Conservation (phyloP, 768 basidiomycete genomes). For the Collybia sp. region DNA sequence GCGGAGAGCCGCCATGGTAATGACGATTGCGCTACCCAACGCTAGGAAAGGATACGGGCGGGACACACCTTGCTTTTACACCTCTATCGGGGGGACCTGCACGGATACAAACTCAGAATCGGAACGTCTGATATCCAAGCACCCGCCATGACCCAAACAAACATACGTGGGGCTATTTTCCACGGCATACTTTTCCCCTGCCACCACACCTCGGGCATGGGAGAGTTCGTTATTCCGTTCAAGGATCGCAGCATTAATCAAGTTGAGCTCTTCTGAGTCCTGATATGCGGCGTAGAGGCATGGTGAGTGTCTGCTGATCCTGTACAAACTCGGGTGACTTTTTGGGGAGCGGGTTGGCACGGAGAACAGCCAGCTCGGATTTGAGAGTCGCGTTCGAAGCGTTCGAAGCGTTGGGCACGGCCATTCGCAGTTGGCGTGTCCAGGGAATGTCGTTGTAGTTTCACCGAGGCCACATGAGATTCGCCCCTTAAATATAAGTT, state of each 20-base stretch:
- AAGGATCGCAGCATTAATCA: conserved; percentile 53
- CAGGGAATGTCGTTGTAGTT: conserved; percentile 59
- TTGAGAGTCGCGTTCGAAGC: conserved; percentile 50
- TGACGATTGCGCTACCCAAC: too few relatives aligned
- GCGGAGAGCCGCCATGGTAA: too few relatives aligned
- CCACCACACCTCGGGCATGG: conserved; percentile 34
- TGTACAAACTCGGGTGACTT: conserved; percentile 19
- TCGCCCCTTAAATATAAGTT: conserved; percentile 53
- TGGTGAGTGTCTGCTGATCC: conserved; percentile 48
- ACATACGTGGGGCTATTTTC: too few relatives aligned
- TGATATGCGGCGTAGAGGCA: conserved; percentile 62
- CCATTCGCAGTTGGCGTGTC: conserved; percentile 46
- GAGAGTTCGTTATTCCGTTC: conserved; percentile 44
- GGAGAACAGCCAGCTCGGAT: conserved; percentile 53
- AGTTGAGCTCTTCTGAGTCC: conserved; percentile 64
- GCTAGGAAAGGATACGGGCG: too few relatives aligned
- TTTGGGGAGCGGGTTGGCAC: conserved; percentile 44
- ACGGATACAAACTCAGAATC: too few relatives aligned
- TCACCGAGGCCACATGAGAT: conserved; percentile 58
- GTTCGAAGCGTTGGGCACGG: conserved; percentile 43
- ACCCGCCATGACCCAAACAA: too few relatives aligned
- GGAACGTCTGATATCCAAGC: too few relatives aligned
- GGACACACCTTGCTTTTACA: too few relatives aligned
- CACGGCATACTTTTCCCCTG: conserved; percentile 32
- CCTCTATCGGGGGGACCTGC: too few relatives aligned